These are phyloP conservation scores for Trifolium repens DNA, from an alignment of 306 rosid genomes.

Conservation along the genomic window DNA sequence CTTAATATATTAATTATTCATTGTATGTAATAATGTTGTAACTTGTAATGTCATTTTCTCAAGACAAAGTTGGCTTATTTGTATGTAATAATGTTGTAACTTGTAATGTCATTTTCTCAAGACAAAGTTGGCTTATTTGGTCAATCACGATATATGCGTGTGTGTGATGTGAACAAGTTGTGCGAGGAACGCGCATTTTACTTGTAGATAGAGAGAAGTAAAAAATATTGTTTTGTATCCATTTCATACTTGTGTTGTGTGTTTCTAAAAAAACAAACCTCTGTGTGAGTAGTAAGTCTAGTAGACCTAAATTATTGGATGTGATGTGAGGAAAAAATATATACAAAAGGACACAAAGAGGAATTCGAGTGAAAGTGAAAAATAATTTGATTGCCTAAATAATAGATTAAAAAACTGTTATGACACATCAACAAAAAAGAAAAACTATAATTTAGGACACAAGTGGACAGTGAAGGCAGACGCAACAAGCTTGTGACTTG, in stretches of 20 bases:
- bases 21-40: too few relatives aligned
- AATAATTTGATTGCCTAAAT: not conserved
- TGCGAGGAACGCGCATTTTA: not conserved
- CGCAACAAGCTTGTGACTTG: not conserved
- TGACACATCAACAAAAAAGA: not conserved
- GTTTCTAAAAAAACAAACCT: not conserved
- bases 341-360: not conserved
- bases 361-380: slow-evolving; percentile 9
- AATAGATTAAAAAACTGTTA: not conserved
- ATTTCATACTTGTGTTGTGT: not conserved
- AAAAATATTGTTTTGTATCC: not conserved
- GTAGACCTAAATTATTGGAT: not conserved
- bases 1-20: too few relatives aligned
- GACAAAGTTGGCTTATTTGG: not conserved
- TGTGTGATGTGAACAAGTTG: slow-evolving; percentile 6
- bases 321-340: not conserved
- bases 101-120: not conserved
- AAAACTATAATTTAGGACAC: not conserved
- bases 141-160: slow-evolving; percentile 5
- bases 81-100: not conserved
- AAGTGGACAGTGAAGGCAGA: not conserved
- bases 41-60: not conserved
- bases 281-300: not conserved
- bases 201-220: not conserved
- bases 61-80: not conserved